Evolutionary conservation across 148 eudicot genomes (phyloP).

Genomic region (Arbutus unedo): DNA sequence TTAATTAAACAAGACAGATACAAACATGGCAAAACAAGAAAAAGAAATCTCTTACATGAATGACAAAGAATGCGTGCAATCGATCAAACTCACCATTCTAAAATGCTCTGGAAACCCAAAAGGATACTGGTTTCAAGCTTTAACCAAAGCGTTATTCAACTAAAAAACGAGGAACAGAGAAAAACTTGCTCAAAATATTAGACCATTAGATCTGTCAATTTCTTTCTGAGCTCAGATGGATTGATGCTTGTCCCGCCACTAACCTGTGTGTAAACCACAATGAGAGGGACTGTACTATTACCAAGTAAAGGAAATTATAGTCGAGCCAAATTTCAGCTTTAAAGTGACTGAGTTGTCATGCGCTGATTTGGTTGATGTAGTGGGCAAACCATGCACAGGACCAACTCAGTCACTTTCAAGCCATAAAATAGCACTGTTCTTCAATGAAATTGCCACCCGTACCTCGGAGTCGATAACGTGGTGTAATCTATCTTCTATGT

Average conservation of each 20-base stretch:
- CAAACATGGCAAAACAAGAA: background rate
- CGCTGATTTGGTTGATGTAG: background rate
- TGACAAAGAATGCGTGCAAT: background rate
- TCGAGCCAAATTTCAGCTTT: background rate
- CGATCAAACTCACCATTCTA: slow-evolving; percentile 5
- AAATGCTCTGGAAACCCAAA: background rate
- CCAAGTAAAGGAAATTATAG: background rate
- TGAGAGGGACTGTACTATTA: background rate
- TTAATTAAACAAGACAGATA: background rate
- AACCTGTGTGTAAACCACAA: slow-evolving; percentile 19
- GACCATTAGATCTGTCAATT: slow-evolving; percentile 15
- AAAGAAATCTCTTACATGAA: background rate
- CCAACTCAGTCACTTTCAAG: background rate
- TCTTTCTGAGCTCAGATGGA: slow-evolving; percentile 19
- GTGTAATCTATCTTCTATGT: slow-evolving; percentile 13
- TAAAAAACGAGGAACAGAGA: background rate
- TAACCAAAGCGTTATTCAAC: background rate
- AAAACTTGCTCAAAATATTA: background rate
- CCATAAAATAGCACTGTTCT: background rate
- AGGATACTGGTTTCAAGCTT: background rate
- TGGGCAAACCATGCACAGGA: background rate
- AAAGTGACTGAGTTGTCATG: background rate
- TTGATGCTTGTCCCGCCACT: slow-evolving; percentile 17
- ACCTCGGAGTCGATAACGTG: slow-evolving; percentile 36
- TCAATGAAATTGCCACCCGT: background rate